phyloP scores from a whole-genome alignment of 2,329 filamentous ascomycete genomes.

The Diaporthe sp. region DNA sequence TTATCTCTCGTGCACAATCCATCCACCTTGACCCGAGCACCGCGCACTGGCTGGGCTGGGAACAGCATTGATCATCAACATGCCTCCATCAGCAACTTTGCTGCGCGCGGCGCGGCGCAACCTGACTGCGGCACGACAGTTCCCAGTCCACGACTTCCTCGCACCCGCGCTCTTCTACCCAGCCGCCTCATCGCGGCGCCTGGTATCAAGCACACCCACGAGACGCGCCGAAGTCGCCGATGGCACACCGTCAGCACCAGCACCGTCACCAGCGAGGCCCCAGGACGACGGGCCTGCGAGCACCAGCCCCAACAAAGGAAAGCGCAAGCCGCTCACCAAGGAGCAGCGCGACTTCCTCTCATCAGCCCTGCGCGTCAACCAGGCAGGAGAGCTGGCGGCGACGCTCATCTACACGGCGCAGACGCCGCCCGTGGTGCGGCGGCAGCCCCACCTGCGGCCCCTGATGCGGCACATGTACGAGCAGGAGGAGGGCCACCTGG shows the following conservation, averaged over 20 bases:
- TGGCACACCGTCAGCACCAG: conserved; percentile 6
- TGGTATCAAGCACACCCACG: conserved; percentile 39
- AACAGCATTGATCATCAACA: conserved; percentile 34
- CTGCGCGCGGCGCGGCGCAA: conserved; percentile 44
- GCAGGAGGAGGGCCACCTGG: conserved; percentile 90
- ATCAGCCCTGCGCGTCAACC: conserved; percentile 91
- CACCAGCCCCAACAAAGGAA: conserved; percentile 50
- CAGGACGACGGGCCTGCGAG: conserved; percentile 43
- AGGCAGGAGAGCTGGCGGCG: conserved; percentile 96
- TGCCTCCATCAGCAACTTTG: conserved; percentile 44
- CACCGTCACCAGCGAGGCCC: conserved; percentile 12
- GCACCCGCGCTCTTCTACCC: conserved; percentile 51
- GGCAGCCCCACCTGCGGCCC: conserved; percentile 88
- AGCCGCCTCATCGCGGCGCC: conserved; percentile 40
- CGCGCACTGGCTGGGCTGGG: neutral
- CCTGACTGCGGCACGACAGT: conserved; percentile 34
- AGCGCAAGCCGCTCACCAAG: conserved; percentile 73
- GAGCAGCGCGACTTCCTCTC: conserved; percentile 82
- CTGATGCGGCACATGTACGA: conserved; percentile 99
- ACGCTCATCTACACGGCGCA: conserved; percentile 94
- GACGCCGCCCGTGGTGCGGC: conserved; percentile 81
- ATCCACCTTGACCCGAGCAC: neutral
- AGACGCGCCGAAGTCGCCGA: conserved; percentile 40
- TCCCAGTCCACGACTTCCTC: conserved; percentile 54
- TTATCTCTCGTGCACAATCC: too few species aligned